phyloP scores from a whole-genome alignment of 2,329 filamentous ascomycete genomes.

The Penicillium olsonii region DNA sequence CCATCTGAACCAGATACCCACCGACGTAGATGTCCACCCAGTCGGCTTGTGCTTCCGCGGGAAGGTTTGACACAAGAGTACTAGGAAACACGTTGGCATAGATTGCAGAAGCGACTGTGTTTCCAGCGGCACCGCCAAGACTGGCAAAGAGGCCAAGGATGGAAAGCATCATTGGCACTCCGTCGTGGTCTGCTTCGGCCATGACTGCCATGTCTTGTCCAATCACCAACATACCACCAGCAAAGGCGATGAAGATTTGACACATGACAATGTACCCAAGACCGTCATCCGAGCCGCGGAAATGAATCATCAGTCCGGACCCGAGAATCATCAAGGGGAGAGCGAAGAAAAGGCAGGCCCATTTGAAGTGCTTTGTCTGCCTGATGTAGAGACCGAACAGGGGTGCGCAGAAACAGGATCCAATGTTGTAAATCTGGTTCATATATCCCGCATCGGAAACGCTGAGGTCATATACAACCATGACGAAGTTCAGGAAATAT shows the following conservation, averaged over 20 bases:
- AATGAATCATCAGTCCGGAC: conserved; percentile 58
- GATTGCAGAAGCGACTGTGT: conserved; percentile 25
- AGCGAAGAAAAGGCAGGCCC: conserved; percentile 53
- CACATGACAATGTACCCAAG: conserved; percentile 57
- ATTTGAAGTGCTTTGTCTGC: conserved; percentile 55
- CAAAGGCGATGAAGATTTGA: conserved; percentile 58
- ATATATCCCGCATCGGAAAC: conserved; percentile 49
- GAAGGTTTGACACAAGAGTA: conserved; percentile 18
- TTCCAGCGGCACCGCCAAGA: conserved; percentile 24
- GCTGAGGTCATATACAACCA: conserved; percentile 53
- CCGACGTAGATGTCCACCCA: conserved; percentile 18
- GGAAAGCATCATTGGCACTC: conserved; percentile 24
- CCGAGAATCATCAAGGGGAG: conserved; percentile 55
- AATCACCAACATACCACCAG: conserved; percentile 56
- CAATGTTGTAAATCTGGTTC: conserved; percentile 55
- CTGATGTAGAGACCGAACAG: conserved; percentile 54
- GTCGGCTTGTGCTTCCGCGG: conserved; percentile 16
- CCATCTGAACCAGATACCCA: conserved; percentile 13
- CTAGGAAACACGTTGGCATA: conserved; percentile 25
- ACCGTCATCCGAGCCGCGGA: conserved; percentile 51
- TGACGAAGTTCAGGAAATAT: conserved; percentile 58
- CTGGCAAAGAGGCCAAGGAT: conserved; percentile 24
- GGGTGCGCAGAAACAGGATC: conserved; percentile 54
- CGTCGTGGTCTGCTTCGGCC: conserved; percentile 23
- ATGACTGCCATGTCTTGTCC: conserved; percentile 56